Evolutionary conservation across 2,329 filamentous ascomycete species (phyloP).

Genomic region (Ascochyta fabae): DNA sequence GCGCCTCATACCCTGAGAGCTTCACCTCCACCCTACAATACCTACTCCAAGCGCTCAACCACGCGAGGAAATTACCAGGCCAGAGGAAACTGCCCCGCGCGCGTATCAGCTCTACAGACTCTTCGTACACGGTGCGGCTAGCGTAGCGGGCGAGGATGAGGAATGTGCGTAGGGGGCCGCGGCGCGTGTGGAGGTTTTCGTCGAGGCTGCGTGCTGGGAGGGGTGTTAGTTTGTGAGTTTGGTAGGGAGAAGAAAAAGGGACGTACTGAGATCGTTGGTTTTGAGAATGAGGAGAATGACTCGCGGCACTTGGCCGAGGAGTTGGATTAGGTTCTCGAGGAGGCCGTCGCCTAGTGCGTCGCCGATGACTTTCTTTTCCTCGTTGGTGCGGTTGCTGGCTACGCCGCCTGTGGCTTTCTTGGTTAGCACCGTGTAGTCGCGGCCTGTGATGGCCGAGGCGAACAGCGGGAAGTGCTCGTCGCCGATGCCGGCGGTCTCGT

Average conservation of each 20-base stretch:
- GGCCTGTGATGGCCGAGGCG: constrained; percentile 92
- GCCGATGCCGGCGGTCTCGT: constrained; percentile 85
- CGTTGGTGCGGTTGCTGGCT: constrained; percentile 65
- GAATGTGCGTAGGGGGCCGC: constrained; percentile 67
- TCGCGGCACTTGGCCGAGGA: constrained; percentile 86
- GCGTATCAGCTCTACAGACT: constrained; percentile 61
- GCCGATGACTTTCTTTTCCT: constrained; percentile 88
- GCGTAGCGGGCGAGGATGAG: constrained; percentile 70
- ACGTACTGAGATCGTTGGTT: constrained; percentile 87
- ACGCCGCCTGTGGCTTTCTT: constrained; percentile 55
- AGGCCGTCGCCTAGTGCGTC: constrained; percentile 85
- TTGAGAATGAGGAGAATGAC: constrained; percentile 96
- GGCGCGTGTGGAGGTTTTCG: constrained; percentile 80
- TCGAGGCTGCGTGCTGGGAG: constrained; percentile 77
- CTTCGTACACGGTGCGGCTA: constrained; percentile 66
- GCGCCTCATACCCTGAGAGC: constrained; percentile 64
- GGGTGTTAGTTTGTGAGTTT: constrained; percentile 16
- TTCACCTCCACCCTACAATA: constrained; percentile 65
- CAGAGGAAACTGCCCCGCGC: constrained; percentile 55
- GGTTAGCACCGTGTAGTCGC: constrained; percentile 81
- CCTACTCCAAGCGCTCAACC: constrained; percentile 59
- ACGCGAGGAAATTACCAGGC: constrained; percentile 59
- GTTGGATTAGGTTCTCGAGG: constrained; percentile 83
- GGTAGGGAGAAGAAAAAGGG: background rate
- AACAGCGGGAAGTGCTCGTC: constrained; percentile 95